phyloP scores from a whole-genome alignment of 2,329 filamentous ascomycete species.

The Cadophora gregata region DNA sequence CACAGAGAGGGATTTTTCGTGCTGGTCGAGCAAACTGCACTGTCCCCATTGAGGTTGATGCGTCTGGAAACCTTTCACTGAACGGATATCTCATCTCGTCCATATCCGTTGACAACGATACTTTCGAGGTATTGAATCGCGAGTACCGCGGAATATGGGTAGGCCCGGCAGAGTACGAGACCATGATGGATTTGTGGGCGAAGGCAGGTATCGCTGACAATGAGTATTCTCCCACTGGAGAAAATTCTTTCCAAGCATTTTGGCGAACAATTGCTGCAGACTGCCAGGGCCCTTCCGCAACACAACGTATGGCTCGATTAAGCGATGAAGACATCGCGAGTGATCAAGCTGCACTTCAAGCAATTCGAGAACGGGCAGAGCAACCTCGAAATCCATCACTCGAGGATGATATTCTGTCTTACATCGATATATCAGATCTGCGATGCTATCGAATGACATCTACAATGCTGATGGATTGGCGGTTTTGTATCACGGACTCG shows the following conservation, averaged over 20 bases:
- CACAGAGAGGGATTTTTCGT: neutral
- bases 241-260: constrained; percentile 1
- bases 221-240: neutral
- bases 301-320: neutral
- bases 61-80: neutral
- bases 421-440: neutral
- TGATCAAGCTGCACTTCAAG: neutral
- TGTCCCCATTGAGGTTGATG: neutral
- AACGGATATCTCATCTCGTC: neutral
- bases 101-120: neutral
- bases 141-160: neutral
- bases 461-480: neutral
- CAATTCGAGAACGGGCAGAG: neutral
- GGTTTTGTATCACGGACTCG: neutral
- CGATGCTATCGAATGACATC: neutral
- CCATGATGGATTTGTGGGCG: neutral
- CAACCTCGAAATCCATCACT: neutral
- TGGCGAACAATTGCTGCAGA: constrained; percentile 2
- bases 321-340: neutral
- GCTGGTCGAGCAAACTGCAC: neutral
- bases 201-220: neutral
- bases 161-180: neutral
- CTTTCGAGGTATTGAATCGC: neutral
- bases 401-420: neutral
- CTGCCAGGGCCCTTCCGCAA: neutral